Percentiles rank a stretch among this genome's conserved stretches.
phyloP scores from a whole-genome alignment of 2,329 filamentous ascomycete species.

The Cercospora citrullina region DNA sequence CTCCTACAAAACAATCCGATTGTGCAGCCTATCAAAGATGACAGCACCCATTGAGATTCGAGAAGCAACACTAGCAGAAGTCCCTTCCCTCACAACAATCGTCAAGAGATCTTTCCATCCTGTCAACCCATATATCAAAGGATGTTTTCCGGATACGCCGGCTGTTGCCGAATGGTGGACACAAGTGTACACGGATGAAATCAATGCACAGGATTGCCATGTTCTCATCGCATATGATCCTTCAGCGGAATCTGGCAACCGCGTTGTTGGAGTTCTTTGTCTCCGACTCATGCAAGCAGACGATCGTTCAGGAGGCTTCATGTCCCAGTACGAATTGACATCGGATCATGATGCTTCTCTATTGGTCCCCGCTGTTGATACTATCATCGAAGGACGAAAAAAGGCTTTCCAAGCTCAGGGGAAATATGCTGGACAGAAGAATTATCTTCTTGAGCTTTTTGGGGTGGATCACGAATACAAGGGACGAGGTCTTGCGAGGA shows the following conservation, averaged over 20 bases:
- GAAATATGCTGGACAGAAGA: not conserved
- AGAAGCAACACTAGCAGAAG: constrained; percentile 11
- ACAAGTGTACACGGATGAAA: constrained; percentile 25
- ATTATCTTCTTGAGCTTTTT: constrained; percentile 28
- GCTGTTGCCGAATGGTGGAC: constrained; percentile 28
- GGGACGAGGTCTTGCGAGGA: constrained; percentile 26
- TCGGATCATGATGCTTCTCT: constrained; percentile 26
- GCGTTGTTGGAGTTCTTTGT: constrained; percentile 24
- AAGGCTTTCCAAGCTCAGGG: not conserved
- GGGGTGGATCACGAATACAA: constrained; percentile 30
- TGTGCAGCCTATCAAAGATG: too few relatives aligned
- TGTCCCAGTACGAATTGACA: constrained; percentile 9
- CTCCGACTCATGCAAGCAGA: constrained; percentile 23
- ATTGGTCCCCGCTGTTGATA: constrained; percentile 16
- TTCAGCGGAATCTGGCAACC: not conserved
- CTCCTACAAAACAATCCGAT: too few relatives aligned
- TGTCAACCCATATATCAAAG: constrained; percentile 28
- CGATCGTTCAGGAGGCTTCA: constrained; percentile 21
- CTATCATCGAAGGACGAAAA: constrained; percentile 12
- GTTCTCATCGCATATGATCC: constrained; percentile 23
- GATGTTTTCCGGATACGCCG: constrained; percentile 30
- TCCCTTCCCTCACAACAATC: constrained; percentile 31
- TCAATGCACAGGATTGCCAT: constrained; percentile 20
- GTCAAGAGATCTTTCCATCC: constrained; percentile 34
- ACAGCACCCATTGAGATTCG: not conserved